These are phyloP conservation scores for Cystobasidium ongulense DNA, from an alignment of 768 basidiomycete genomes.

Conservation along the genomic window DNA sequence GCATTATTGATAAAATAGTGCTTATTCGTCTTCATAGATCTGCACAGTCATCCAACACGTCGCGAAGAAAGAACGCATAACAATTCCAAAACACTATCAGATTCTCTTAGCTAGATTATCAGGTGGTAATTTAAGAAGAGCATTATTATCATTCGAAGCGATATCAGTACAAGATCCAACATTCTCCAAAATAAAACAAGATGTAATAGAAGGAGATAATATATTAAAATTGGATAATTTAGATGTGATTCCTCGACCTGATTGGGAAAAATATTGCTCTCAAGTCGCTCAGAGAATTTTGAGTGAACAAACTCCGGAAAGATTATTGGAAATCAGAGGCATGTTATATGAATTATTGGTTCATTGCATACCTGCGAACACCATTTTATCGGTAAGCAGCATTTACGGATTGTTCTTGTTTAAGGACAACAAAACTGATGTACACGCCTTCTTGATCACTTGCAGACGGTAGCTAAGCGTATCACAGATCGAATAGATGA, in stretches of 20 bases:
- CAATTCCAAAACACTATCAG: conserved; percentile 68
- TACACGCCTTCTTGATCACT: not conserved
- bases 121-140: conserved; percentile 85
- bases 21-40: conserved; percentile 55
- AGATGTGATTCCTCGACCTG: conserved; percentile 62
- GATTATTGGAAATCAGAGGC: conserved; percentile 80
- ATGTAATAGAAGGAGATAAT: conserved; percentile 17
- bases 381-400: conserved; percentile 70
- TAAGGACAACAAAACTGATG: not conserved
- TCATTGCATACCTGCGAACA: conserved; percentile 90
- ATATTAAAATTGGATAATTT: conserved; percentile 34
- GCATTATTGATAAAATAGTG: not conserved
- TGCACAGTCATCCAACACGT: conserved; percentile 66
- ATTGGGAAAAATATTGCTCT: conserved; percentile 95
- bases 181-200: conserved; percentile 33
- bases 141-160: conserved; percentile 86
- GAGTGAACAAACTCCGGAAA: conserved; percentile 75
- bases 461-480: conserved; percentile 78
- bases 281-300: conserved; percentile 86
- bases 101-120: conserved; percentile 71
- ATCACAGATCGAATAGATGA: conserved; percentile 85
- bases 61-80: conserved; percentile 67
- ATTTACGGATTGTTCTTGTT: not conserved
- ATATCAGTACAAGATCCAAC: conserved; percentile 74
- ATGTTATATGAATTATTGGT: conserved; percentile 92